A percentile compares a stretch with the other conserved stretches of the same genome.
Evolutionary conservation across 129 eudicot genomes (phyloP).

Genomic region (Centaurea solstitialis): DNA sequence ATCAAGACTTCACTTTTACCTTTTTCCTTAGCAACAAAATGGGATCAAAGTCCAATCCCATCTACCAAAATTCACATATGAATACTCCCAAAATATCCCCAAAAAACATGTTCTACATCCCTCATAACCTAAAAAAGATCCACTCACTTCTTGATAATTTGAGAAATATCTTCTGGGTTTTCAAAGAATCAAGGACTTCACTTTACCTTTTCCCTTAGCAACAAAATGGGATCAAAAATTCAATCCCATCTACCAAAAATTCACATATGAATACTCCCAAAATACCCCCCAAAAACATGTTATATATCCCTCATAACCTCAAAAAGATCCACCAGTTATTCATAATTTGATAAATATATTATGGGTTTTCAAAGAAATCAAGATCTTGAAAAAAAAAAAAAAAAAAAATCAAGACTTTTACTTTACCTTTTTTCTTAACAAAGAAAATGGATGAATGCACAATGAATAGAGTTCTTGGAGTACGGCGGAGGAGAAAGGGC

Average conservation of each 20-base stretch:
- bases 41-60: background rate
- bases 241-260: background rate
- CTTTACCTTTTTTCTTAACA: constrained; percentile 13
- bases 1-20: constrained; percentile 7
- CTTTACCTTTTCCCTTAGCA: constrained; percentile 6
- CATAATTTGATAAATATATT: background rate
- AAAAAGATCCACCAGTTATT: background rate
- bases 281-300: background rate
- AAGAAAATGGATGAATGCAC: background rate
- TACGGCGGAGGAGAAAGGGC: constrained; percentile 16
- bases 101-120: background rate
- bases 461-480: background rate
- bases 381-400: background rate
- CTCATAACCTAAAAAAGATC: background rate
- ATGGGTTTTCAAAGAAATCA: constrained; percentile 1
- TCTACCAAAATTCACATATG: background rate
- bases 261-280: background rate
- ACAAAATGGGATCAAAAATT: background rate
- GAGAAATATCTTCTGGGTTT: background rate
- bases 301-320: background rate
- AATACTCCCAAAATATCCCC: background rate
- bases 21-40: background rate
- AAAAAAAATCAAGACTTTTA: background rate
- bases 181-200: background rate
- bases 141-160: background rate